phyloP scores from a whole-genome alignment of 352 stramenopile species.

The Salisapilia sapeloensis region DNA sequence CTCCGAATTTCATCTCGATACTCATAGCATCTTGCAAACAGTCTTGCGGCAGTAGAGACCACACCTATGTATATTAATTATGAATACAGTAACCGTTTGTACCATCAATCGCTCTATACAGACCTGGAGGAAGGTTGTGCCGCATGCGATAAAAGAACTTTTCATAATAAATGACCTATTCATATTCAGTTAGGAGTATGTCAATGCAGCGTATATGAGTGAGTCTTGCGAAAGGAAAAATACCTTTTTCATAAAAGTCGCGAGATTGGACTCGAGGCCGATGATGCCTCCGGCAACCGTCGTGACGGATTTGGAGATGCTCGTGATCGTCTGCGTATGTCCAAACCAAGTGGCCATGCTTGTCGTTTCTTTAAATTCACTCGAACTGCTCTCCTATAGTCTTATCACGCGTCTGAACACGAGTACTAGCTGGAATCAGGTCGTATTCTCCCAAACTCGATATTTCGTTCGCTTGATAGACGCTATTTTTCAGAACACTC shows the following conservation, averaged over 20 bases:
- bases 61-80: constrained; percentile 13
- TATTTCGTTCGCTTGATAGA: no score
- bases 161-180: constrained; percentile 69
- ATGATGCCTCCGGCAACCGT: constrained; percentile 45
- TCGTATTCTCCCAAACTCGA: no score
- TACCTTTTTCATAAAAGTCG: constrained; percentile 80
- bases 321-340: constrained; percentile 67
- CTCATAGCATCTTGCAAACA: constrained; percentile 68
- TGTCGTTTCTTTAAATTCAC: neutral
- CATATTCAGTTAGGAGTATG: constrained; percentile 1
- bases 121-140: constrained; percentile 34
- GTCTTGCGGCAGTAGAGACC: constrained; percentile 20
- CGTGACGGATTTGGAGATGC: constrained; percentile 74
- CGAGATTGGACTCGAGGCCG: constrained; percentile 52
- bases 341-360: constrained; percentile 61
- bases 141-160: constrained; percentile 62
- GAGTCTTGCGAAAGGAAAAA: neutral
- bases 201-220: neutral
- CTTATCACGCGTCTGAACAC: no score
- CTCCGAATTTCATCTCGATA: constrained; percentile 71
- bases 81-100: constrained; percentile 1
- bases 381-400: no score
- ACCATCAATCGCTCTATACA: neutral
- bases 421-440: no score
- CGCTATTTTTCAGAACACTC: no score